These are phyloP conservation scores for Lolium multiflorum DNA, from an alignment of 176 grass and related monocot genomes.

Conservation along the genomic window DNA sequence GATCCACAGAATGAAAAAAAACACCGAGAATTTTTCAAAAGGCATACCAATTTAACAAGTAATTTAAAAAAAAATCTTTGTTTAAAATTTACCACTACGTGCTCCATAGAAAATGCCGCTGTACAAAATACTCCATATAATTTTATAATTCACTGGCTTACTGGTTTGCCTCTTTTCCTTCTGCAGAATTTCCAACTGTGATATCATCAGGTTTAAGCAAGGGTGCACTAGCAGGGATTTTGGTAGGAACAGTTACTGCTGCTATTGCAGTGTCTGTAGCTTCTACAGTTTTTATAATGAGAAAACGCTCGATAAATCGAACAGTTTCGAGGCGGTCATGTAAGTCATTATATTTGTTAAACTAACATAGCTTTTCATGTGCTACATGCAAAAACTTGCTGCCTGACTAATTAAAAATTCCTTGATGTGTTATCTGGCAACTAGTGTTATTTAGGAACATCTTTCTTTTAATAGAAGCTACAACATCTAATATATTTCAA, in stretches of 20 bases:
- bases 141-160: slow-evolving; percentile 20
- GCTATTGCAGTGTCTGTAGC: slow-evolving; percentile 58
- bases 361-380: slow-evolving; percentile 12
- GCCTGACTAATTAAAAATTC: background rate
- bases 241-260: slow-evolving; percentile 53
- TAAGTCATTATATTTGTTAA: slow-evolving; percentile 53
- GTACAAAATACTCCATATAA: background rate
- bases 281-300: slow-evolving; percentile 81
- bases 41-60: background rate
- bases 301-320: slow-evolving; percentile 41
- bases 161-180: background rate
- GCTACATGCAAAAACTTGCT: slow-evolving; percentile 32
- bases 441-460: background rate
- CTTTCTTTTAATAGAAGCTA: slow-evolving; percentile 18
- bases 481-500: slow-evolving; percentile 7
- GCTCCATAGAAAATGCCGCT: background rate
- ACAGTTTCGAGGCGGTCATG: slow-evolving; percentile 60
- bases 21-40: background rate
- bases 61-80: background rate
- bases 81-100: background rate
- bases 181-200: slow-evolving; percentile 47
- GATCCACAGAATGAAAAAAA: background rate
- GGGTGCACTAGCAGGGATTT: slow-evolving; percentile 67
- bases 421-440: slow-evolving; percentile 1
- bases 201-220: slow-evolving; percentile 61